phyloP scores from a whole-genome alignment of 345 rosid species.

The Brassica carinata region DNA sequence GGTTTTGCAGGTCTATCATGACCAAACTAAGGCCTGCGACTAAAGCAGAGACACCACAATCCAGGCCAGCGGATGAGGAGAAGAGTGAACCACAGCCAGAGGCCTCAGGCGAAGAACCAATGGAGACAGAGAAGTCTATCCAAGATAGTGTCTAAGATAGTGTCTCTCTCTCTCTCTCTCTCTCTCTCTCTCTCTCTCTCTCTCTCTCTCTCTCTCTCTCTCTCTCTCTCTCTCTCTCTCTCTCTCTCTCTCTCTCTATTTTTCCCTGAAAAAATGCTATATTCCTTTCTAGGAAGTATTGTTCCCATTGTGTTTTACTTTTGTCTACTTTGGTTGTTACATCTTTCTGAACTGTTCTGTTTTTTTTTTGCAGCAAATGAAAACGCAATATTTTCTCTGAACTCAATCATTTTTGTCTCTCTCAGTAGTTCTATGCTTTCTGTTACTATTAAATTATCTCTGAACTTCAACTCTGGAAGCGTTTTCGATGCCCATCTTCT shows the following conservation, averaged over 20 bases:
- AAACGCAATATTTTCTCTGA: not conserved
- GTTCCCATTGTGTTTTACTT: not conserved
- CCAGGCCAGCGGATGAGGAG: conserved; percentile 46
- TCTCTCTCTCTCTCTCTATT: not conserved
- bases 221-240: too few relatives aligned
- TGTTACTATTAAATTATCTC: too few relatives aligned
- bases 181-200: not conserved
- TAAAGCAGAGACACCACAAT: conserved; percentile 64
- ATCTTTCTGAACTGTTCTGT: not conserved
- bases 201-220: too few relatives aligned
- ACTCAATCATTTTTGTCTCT: not conserved
- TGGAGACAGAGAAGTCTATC: conserved; percentile 69
- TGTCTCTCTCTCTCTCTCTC: not conserved
- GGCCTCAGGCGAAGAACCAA: conserved; percentile 56
- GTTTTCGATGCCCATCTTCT: too few relatives aligned
- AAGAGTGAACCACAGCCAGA: conserved; percentile 50
- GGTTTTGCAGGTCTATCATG: conserved; percentile 90
- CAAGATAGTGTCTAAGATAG: conserved; percentile 22
- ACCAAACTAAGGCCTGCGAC: conserved; percentile 81
- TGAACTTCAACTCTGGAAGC: too few relatives aligned
- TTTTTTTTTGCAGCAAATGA: not conserved
- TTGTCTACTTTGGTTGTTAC: not conserved
- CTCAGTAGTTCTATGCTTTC: not conserved
- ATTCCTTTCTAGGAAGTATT: not conserved
- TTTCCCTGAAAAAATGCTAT: not conserved